Evolutionary conservation across 192 early-diverging fungal genomes (phyloP), one percentile per base, ranked within the genome.

Genomic region (Entomortierella parvispora): DNA sequence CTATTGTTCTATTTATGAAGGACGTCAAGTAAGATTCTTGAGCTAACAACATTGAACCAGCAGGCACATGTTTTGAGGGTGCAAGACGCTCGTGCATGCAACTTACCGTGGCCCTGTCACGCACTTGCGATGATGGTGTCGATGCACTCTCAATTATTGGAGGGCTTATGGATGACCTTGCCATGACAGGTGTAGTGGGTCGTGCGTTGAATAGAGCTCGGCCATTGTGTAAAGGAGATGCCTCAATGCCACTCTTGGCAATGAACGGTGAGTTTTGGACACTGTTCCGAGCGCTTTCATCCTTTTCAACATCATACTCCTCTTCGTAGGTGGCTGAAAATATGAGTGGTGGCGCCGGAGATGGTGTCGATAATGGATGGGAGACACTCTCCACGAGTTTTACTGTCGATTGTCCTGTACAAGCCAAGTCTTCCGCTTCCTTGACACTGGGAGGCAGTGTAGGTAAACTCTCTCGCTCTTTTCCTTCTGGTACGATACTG

Each of bases 241-340:
- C 10, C 2, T 29, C 50, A 12, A 43, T 4, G 11, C 7, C 2
- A 5, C 34, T 22, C 37, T 22, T 31, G 14, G 17, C 57, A n/a
- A 15, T 17, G 50, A 68, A 68, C 0, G 65, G 65, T 22, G 61
- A 60, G 2, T 46, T 52, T 22, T 33, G 54, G 7, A 60, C 33
- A 32, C 62, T 58, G 25, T 45, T 54, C 23, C 55, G 37, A 15
- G 56, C 49, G 12, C 66, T 76, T 25, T 63, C 59, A 31, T 77
- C 74, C 48, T 53, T 49, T 52, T 77, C 74, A 6, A 64, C 32
- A n/a, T 54, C 60, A 26, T 68, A 68, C 23, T 77, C 74, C 18
- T 77, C 74, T 28, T 68, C 46, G 12, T 77, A 77, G 2, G 48
- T 59, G 3, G 74, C 37, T 8, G 65, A 63, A 34, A 58, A 68